These are phyloP conservation scores for Trichoderma hamatum DNA, from an alignment of 2,329 filamentous ascomycete species.

Conservation along the genomic window DNA sequence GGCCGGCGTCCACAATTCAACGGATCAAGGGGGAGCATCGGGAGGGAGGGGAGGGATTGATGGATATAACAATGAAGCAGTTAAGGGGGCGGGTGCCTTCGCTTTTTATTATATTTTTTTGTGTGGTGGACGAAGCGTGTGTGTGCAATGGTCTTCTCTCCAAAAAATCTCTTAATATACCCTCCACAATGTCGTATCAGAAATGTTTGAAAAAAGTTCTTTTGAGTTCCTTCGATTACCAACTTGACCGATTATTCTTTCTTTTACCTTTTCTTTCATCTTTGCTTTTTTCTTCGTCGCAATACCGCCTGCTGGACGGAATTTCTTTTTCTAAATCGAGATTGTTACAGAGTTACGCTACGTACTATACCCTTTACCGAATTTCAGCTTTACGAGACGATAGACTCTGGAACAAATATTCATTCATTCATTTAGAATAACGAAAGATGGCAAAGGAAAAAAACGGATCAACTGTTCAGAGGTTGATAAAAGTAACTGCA, in stretches of 20 bases:
- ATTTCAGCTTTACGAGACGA: background rate
- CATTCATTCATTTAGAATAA: background rate
- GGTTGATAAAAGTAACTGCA: background rate
- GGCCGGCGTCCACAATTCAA: constrained; percentile 30
- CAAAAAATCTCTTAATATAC: constrained; percentile 37
- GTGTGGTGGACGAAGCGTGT: constrained; percentile 28
- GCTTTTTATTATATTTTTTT: constrained; percentile 7
- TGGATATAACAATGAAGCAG: constrained; percentile 31
- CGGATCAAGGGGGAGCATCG: constrained; percentile 31
- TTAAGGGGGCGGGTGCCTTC: constrained; percentile 27
- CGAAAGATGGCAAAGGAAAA: background rate
- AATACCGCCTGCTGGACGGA: background rate
- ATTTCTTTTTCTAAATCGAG: background rate
- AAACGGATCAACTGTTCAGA: background rate
- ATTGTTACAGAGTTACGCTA: background rate
- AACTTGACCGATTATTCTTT: background rate
- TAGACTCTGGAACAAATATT: background rate
- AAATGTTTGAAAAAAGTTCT: background rate
- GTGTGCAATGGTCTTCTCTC: constrained; percentile 33
- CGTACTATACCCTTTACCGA: background rate
- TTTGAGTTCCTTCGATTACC: background rate
- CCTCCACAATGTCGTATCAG: constrained; percentile 36
- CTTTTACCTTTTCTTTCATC: background rate
- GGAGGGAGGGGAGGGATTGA: background rate
- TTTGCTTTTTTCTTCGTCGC: background rate